Evolutionary conservation across 257 asterid genomes (phyloP).

Genomic region (Nicotiana noctiflora): DNA sequence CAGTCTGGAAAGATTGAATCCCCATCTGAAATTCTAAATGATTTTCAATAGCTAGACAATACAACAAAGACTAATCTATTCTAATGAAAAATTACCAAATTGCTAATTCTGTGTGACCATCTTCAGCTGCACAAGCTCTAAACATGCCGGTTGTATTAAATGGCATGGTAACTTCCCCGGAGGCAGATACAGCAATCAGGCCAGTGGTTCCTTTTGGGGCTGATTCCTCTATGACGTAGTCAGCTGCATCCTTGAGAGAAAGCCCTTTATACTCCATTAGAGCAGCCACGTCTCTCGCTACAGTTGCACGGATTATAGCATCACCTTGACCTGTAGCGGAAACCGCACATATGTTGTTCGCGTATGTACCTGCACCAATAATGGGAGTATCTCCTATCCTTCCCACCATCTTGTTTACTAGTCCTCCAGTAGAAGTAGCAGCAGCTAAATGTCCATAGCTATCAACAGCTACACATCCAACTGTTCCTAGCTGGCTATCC

Average conservation of each 20-base stretch:
- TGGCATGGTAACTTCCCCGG: conserved; percentile 65
- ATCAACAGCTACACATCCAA: too few species aligned
- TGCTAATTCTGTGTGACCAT: conserved; percentile 47
- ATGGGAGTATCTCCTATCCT: too few species aligned
- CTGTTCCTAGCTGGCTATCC: too few species aligned
- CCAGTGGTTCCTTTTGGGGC: conserved; percentile 57
- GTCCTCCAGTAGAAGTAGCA: too few species aligned
- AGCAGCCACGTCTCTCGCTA: conserved; percentile 88
- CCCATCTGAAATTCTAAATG: not conserved
- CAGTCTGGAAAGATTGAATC: not conserved
- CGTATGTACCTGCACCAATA: conserved; percentile 84
- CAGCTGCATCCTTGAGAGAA: conserved; percentile 63
- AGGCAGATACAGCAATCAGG: conserved; percentile 69
- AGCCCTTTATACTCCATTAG: conserved; percentile 85
- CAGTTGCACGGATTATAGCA: conserved; percentile 70
- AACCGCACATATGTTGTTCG: conserved; percentile 68
- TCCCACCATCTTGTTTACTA: too few species aligned
- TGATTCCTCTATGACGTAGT: conserved; percentile 42
- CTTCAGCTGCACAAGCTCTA: conserved; percentile 84
- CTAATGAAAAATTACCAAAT: conserved; percentile 39
- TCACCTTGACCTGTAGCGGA: conserved; percentile 90
- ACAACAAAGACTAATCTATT: conserved; percentile 8
- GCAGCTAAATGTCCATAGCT: too few species aligned
- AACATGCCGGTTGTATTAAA: conserved; percentile 78
- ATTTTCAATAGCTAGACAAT: not conserved